Percentiles rank a stretch among this genome's conserved stretches.
Evolutionary conservation across 2,329 filamentous ascomycete genomes (phyloP).

Genomic region (Sporothrix brunneoviolacea): DNA sequence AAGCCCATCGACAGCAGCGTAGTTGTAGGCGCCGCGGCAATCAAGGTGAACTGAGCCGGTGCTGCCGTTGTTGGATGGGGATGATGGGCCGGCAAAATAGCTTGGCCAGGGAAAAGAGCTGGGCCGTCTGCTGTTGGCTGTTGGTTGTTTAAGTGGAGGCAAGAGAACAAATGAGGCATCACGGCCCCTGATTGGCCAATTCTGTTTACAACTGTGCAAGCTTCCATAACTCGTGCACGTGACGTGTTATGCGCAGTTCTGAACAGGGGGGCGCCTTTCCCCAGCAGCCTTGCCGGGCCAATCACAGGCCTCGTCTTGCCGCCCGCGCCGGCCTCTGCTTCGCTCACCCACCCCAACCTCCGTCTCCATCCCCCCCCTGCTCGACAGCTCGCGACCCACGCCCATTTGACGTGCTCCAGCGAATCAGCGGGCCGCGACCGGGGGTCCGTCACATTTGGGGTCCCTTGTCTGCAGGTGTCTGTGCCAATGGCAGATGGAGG

Average conservation of each 20-base stretch:
- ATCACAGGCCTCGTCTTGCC: conserved; percentile 16
- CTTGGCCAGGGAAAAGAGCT: too few relatives aligned
- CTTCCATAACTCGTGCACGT: too few relatives aligned
- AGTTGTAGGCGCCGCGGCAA: neutral
- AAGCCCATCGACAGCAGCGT: conserved; percentile 7
- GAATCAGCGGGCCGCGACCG: conserved; percentile 10
- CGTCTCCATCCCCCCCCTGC: neutral
- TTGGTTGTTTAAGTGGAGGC: too few relatives aligned
- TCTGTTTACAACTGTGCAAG: neutral
- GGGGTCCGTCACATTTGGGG: conserved; percentile 4
- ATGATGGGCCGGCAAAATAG: too few relatives aligned
- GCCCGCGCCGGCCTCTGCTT: conserved; percentile 7
- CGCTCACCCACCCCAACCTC: neutral
- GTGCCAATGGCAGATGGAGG: neutral
- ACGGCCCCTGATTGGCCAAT: neutral
- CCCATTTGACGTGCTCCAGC: neutral
- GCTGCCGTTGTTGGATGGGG: too few relatives aligned
- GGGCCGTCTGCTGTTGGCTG: too few relatives aligned
- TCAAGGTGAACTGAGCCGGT: neutral
- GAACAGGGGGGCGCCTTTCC: too few relatives aligned
- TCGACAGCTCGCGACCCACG: neutral
- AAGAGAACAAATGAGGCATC: too few relatives aligned
- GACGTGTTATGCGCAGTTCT: too few relatives aligned
- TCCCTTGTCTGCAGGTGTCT: too few relatives aligned
- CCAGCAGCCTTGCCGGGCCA: conserved; percentile 11